Evolutionary conservation across 441 rosid genomes (phyloP).

Genomic region (Melastoma candidum): DNA sequence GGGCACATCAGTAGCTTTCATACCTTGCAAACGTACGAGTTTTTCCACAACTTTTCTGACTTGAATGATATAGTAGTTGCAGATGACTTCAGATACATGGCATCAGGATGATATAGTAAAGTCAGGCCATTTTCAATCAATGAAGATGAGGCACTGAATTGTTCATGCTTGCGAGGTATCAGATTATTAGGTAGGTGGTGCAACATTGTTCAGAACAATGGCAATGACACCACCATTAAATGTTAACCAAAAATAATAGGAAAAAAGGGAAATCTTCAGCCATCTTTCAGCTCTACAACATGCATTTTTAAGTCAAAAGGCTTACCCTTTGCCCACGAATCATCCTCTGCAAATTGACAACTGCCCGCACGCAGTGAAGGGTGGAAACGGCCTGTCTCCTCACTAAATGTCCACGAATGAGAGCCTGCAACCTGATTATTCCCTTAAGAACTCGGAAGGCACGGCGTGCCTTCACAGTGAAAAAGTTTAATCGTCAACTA

Average conservation of each 20-base stretch:
- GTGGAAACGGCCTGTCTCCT: slow-evolving; percentile 73
- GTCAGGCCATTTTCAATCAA: too few species aligned
- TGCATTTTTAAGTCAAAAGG: slow-evolving; percentile 30
- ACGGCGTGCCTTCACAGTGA: slow-evolving; percentile 46
- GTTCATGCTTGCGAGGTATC: too few species aligned
- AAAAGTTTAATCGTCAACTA: slow-evolving; percentile 14
- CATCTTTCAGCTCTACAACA: slow-evolving; percentile 20
- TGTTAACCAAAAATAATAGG: background rate
- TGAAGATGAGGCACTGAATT: too few species aligned
- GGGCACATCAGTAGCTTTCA: slow-evolving; percentile 17
- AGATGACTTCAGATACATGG: slow-evolving; percentile 22
- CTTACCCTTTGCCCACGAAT: slow-evolving; percentile 48
- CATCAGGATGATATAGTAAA: slow-evolving; percentile 24
- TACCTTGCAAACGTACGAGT: slow-evolving; percentile 47
- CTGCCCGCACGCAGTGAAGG: slow-evolving; percentile 40
- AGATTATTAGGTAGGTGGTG: too few species aligned
- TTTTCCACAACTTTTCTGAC: slow-evolving; percentile 35
- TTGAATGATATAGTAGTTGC: slow-evolving; percentile 16
- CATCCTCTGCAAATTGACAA: slow-evolving; percentile 48
- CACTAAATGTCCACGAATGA: slow-evolving; percentile 57
- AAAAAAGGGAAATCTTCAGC: slow-evolving; percentile 33
- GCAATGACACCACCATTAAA: too few species aligned
- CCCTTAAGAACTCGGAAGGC: slow-evolving; percentile 49
- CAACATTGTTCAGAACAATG: too few species aligned
- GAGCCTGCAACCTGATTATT: slow-evolving; percentile 46